Evolutionary conservation across 2,329 filamentous ascomycete genomes (phyloP), one percentile per base, ranked within the genome.

Genomic region (Plectosphaerella plurivora): DNA sequence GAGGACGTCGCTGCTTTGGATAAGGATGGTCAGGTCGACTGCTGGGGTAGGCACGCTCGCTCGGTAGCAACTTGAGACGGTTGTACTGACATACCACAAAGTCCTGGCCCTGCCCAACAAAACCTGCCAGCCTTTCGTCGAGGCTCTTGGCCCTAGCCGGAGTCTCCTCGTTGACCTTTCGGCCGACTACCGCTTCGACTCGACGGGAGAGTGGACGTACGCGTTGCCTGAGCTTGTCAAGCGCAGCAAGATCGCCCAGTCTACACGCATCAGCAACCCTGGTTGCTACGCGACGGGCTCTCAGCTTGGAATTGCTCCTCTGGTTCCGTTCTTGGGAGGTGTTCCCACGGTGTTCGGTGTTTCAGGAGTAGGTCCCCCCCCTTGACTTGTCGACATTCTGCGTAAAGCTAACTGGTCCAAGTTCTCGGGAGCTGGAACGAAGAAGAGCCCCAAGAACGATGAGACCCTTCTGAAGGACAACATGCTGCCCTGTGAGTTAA

Each of bases 201-300:
- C 78, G 52, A 78, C 79, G 22, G 28, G 28, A 33, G 28, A 33
- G 28, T 96, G 91, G 92, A 90, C 89, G 0, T 97, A 97, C 65
- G 91, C 90, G 60, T 84, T 97, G 5, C 91, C 91, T 14, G 94
- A 97, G 72, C 78, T 96, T 48, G 82, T 91, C 48, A 84, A 85
- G 68, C 85, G 93, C 52, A 81, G 82, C 55, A 81, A 86, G 60
- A 91, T 97, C 61, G 83, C 87, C 22, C 81, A 86, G 59, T 83
- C 93, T 6, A 91, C 81, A 15, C 85, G 90, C 52, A 97, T 99
- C 66, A 80, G 88, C 57, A 96, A 96, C 73, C 94, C 94, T 5
- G 94, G 94, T 49, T 97, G 94, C 73, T 97, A 96, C 66, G 91
- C 94, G 4, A 97, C 94, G 4, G 94, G 88, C 18, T 89, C 93